A percentile compares a stretch with the other conserved stretches of the same genome.
Conservation (phyloP, 345 rosid genomes). For the Linum usitatissimum region DNA sequence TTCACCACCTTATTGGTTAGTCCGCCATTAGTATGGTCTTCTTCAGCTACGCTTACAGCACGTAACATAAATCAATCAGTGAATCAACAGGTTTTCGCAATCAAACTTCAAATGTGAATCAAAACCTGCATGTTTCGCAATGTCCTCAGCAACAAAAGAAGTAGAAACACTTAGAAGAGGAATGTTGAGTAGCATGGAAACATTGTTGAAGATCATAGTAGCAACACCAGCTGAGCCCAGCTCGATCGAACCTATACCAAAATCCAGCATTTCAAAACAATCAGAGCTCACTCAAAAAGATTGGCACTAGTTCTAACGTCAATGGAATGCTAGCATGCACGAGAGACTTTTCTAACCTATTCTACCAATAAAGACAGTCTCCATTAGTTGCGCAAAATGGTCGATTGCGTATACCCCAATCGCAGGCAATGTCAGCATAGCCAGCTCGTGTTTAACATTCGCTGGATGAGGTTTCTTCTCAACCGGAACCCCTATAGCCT, state of each 20-base stretch:
- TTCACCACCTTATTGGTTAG: conserved; percentile 24
- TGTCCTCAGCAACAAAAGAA: conserved; percentile 91
- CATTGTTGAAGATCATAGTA: conserved; percentile 60
- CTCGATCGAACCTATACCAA: conserved; percentile 58
- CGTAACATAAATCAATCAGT: background rate
- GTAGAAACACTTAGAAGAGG: conserved; percentile 94
- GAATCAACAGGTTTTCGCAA: background rate
- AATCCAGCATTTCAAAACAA: background rate
- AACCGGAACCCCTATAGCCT: conserved; percentile 16
- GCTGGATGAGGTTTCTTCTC: conserved; percentile 19
- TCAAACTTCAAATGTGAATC: background rate
- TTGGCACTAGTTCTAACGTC: background rate
- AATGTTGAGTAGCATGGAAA: conserved; percentile 85
- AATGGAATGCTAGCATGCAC: background rate
- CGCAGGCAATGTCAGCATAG: conserved; percentile 80
- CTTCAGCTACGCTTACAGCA: conserved; percentile 14
- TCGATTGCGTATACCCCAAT: conserved; percentile 85
- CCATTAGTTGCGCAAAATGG: conserved; percentile 77
- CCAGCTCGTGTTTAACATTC: conserved; percentile 56
- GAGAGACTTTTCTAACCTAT: conserved; percentile 34
- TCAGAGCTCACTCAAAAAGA: background rate
- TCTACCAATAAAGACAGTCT: conserved; percentile 92
- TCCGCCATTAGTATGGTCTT: conserved; percentile 29
- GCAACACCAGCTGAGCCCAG: conserved; percentile 87
- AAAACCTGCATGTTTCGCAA: conserved; percentile 39